phyloP scores from a whole-genome alignment of 176 grass and related monocot genomes.

The Luzula sylvatica region DNA sequence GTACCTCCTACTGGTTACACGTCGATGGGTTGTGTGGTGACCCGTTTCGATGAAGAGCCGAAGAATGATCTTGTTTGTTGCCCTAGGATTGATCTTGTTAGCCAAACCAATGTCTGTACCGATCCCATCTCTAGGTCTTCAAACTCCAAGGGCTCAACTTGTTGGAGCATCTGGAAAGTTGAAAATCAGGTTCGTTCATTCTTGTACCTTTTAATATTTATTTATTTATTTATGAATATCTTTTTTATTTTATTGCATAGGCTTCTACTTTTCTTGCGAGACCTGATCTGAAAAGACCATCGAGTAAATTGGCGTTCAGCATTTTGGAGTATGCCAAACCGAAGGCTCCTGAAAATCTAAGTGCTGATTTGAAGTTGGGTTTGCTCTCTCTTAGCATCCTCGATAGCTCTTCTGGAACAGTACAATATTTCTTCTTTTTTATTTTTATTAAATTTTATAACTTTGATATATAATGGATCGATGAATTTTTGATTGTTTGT shows the following conservation, averaged over 20 bases:
- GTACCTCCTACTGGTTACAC: constrained; percentile 69
- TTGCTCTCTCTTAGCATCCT: constrained; percentile 63
- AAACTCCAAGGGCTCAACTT: constrained; percentile 48
- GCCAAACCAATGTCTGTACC: constrained; percentile 54
- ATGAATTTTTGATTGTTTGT: too few species aligned
- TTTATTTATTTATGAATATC: constrained; percentile 3
- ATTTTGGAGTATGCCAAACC: constrained; percentile 62
- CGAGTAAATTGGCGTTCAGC: constrained; percentile 50
- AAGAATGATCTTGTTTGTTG: constrained; percentile 60
- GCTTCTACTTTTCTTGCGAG: constrained; percentile 68
- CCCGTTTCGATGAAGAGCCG: constrained; percentile 61
- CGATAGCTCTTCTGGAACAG: constrained; percentile 62
- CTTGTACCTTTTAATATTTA: too few species aligned
- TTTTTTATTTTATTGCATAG: constrained; percentile 24
- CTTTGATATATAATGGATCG: too few species aligned
- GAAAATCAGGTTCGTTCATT: constrained; percentile 56
- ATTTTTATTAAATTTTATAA: too few species aligned
- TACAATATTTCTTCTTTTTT: constrained; percentile 17
- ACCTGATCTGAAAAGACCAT: constrained; percentile 69
- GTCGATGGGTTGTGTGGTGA: constrained; percentile 47
- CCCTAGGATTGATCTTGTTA: constrained; percentile 54
- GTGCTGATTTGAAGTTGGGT: constrained; percentile 62
- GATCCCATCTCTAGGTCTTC: constrained; percentile 64
- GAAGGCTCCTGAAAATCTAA: constrained; percentile 62
- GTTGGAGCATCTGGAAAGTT: constrained; percentile 95